These are phyloP conservation scores for Colletotrichum salicis DNA, from an alignment of 2,329 filamentous ascomycete genomes.

Conservation along the genomic window DNA sequence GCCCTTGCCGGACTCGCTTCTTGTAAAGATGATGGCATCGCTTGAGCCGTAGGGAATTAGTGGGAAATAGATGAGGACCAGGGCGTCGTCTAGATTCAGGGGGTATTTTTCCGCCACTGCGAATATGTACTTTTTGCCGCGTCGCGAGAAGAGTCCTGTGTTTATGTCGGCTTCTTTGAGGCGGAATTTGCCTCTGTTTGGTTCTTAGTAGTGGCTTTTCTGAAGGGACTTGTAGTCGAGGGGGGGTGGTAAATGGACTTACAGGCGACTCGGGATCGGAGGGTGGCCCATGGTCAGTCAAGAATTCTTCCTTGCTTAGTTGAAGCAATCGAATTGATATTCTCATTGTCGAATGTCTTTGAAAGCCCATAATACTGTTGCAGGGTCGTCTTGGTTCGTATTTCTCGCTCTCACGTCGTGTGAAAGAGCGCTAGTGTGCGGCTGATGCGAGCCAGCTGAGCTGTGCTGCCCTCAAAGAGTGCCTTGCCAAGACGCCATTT, in stretches of 20 bases:
- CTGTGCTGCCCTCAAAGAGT: not conserved
- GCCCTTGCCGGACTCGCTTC: not conserved
- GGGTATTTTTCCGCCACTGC: not conserved
- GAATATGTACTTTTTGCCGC: not conserved
- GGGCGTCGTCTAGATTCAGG: not conserved
- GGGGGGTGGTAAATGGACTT: not conserved
- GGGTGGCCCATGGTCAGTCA: not conserved
- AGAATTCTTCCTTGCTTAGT: not conserved
- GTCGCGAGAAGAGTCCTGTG: not conserved
- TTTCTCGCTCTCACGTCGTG: not conserved
- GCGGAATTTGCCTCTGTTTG: not conserved
- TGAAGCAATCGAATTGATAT: not conserved
- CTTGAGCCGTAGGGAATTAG: not conserved
- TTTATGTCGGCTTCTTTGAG: not conserved
- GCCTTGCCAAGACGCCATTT: not conserved
- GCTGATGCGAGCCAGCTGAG: not conserved
- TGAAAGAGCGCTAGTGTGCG: not conserved
- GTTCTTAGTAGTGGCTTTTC: not conserved
- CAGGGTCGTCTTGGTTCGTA: too few species aligned
- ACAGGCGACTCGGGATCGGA: not conserved
- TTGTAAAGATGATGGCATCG: not conserved
- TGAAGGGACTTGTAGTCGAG: not conserved
- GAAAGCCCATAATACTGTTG: too few species aligned
- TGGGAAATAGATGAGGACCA: not conserved
- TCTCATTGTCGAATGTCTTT: not conserved